These are phyloP conservation scores for Craspedostauros australis DNA, from an alignment of 108 stramenopile genomes.

Conservation along the genomic window DNA sequence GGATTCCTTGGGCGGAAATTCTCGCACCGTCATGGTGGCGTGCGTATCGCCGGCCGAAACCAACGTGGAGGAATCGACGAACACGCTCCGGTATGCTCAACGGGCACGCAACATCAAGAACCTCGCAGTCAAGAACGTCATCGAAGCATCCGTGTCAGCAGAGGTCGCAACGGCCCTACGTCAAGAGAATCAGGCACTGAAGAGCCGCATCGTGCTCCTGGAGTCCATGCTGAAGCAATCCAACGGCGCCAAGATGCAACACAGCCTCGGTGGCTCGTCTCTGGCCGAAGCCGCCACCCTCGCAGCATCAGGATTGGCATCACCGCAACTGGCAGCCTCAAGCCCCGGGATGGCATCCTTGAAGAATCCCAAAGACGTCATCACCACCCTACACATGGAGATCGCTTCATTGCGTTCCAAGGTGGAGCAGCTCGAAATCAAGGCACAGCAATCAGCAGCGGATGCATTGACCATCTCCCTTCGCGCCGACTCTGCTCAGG, in stretches of 20 bases:
- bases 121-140: slow-evolving; percentile 59
- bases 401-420: slow-evolving; percentile 27
- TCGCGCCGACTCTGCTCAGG: slow-evolving; percentile 48
- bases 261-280: no score
- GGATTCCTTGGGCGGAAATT: slow-evolving; percentile 78
- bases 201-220: slow-evolving; percentile 36
- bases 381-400: no score
- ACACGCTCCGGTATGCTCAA: slow-evolving; percentile 87
- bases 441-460: slow-evolving; percentile 10
- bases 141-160: slow-evolving; percentile 30
- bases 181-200: slow-evolving; percentile 45
- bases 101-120: slow-evolving; percentile 83
- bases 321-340: no score
- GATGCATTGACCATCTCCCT: slow-evolving; percentile 44
- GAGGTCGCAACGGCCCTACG: slow-evolving; percentile 41
- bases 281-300: no score
- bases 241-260: background rate
- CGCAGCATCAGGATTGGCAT: no score
- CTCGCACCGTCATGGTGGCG: slow-evolving; percentile 65
- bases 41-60: slow-evolving; percentile 68
- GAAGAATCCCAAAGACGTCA: no score
- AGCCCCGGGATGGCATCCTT: no score
- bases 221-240: slow-evolving; percentile 17
- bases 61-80: slow-evolving; percentile 81
- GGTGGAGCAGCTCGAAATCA: slow-evolving; percentile 26